Evolutionary conservation across 495 filamentous ascomycete species (phyloP).

Genomic region (Penicillium chermesinum): DNA sequence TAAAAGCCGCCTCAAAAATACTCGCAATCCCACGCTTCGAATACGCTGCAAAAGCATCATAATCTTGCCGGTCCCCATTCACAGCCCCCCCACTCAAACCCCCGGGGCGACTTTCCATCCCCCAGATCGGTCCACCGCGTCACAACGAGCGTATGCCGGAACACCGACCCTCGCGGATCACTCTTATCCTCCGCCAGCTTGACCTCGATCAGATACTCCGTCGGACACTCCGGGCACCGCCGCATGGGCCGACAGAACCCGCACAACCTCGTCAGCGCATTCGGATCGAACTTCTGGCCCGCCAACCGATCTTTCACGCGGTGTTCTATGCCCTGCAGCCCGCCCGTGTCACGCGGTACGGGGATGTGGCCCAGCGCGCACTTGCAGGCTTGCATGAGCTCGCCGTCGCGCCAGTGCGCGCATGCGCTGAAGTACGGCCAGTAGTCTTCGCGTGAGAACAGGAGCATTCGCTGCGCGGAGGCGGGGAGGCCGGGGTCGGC

Average conservation of each 20-base stretch:
- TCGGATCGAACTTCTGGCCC: slow-evolving; percentile 34
- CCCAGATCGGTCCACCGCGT: slow-evolving; percentile 58
- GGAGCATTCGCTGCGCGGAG: slow-evolving; percentile 43
- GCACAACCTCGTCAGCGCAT: slow-evolving; percentile 46
- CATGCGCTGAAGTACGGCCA: slow-evolving; percentile 55
- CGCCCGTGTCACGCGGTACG: slow-evolving; percentile 29
- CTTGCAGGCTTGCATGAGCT: slow-evolving; percentile 52
- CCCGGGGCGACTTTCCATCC: slow-evolving; percentile 40
- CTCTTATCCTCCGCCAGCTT: slow-evolving; percentile 48
- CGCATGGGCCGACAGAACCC: slow-evolving; percentile 51
- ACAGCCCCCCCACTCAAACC: slow-evolving; percentile 47
- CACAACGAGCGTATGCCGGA: slow-evolving; percentile 55
- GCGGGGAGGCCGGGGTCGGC: slow-evolving; percentile 39
- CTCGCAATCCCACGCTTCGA: slow-evolving; percentile 50
- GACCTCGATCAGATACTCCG: slow-evolving; percentile 55
- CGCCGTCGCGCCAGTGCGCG: slow-evolving; percentile 56
- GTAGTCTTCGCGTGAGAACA: slow-evolving; percentile 55
- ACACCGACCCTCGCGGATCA: slow-evolving; percentile 21
- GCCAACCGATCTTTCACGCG: slow-evolving; percentile 33
- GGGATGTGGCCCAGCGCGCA: slow-evolving; percentile 56
- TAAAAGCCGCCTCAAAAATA: slow-evolving; percentile 51
- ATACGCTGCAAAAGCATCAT: slow-evolving; percentile 47
- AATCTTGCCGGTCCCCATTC: slow-evolving; percentile 38
- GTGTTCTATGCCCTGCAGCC: slow-evolving; percentile 36
- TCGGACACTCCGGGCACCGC: slow-evolving; percentile 54